These are phyloP conservation scores for Rhododendron ferrugineum DNA, from an alignment of 148 eudicot genomes.

Conservation along the genomic window DNA sequence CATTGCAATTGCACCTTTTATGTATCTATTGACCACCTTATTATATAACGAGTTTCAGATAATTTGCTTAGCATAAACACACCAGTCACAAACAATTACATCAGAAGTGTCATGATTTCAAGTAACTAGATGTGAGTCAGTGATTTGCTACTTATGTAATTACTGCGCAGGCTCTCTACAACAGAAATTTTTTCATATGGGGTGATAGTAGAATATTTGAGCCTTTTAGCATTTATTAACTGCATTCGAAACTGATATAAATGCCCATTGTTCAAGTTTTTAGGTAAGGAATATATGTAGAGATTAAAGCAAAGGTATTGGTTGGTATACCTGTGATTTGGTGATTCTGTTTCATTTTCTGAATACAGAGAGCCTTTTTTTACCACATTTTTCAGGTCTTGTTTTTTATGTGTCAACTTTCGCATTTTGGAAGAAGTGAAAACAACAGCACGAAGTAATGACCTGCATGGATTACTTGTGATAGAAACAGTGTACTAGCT, in stretches of 20 bases:
- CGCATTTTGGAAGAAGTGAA: too few relatives aligned
- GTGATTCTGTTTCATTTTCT: too few relatives aligned
- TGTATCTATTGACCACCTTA: not conserved
- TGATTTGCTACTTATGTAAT: not conserved
- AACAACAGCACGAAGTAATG: too few relatives aligned
- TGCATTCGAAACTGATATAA: not conserved
- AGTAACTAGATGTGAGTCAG: not conserved
- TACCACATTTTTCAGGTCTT: too few relatives aligned
- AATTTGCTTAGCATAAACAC: not conserved
- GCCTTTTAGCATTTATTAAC: not conserved
- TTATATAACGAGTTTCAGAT: not conserved
- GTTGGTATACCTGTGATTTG: too few relatives aligned
- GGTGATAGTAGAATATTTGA: not conserved
- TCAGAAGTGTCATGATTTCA: not conserved
- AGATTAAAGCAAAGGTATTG: slow-evolving; percentile 19
- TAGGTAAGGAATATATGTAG: slow-evolving; percentile 64
- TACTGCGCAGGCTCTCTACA: not conserved
- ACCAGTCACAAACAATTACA: not conserved
- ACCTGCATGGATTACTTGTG: too few relatives aligned
- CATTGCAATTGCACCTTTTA: not conserved
- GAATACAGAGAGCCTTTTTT: too few relatives aligned
- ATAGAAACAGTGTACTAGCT: too few relatives aligned
- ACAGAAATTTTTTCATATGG: not conserved
- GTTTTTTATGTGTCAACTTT: too few relatives aligned
- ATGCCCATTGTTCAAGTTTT: slow-evolving; percentile 11